Percentiles rank a stretch among this genome's conserved stretches.
Evolutionary conservation across 2,329 filamentous ascomycete species (phyloP).

Genomic region (Colletotrichum eremochloae): DNA sequence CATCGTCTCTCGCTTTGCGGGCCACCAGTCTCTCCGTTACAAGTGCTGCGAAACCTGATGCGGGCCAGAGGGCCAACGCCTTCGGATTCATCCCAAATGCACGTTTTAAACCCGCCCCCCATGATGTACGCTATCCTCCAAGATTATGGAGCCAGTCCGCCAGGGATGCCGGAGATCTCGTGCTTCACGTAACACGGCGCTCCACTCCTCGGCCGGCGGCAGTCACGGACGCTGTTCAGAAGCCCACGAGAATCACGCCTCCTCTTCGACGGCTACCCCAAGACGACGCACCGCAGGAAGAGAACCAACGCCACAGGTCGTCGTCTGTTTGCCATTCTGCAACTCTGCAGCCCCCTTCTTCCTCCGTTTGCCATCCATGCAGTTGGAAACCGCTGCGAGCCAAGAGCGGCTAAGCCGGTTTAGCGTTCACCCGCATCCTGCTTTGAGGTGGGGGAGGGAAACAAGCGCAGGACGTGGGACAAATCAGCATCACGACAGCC

Average conservation of each 20-base stretch:
- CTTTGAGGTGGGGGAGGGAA: constrained; percentile 30
- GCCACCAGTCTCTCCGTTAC: constrained; percentile 12
- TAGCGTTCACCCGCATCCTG: constrained; percentile 23
- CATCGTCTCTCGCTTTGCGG: constrained; percentile 25
- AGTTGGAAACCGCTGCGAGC: constrained; percentile 31
- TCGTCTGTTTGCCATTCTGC: constrained; percentile 8
- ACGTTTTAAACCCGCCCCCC: constrained; percentile 8
- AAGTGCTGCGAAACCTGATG: constrained; percentile 20
- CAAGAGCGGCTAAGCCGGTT: constrained; percentile 37
- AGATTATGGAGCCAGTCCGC: constrained; percentile 9
- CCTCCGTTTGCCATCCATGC: constrained; percentile 29
- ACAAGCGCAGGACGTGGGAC: constrained; percentile 15
- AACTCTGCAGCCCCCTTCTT: constrained; percentile 14
- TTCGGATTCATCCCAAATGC: constrained; percentile 9
- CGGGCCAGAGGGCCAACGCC: constrained; percentile 1
- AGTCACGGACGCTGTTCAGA: constrained; percentile 5
- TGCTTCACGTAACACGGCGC: constrained; percentile 27
- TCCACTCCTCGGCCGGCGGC: constrained; percentile 26
- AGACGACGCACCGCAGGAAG: not conserved
- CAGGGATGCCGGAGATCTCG: constrained; percentile 26
- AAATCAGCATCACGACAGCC: constrained; percentile 29
- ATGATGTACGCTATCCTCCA: constrained; percentile 17
- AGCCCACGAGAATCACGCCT: not conserved
- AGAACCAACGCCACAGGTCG: not conserved
- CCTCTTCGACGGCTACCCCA: not conserved